Conservation (phyloP, 2,329 filamentous ascomycete genomes). For the Sphaceloma murrayae region DNA sequence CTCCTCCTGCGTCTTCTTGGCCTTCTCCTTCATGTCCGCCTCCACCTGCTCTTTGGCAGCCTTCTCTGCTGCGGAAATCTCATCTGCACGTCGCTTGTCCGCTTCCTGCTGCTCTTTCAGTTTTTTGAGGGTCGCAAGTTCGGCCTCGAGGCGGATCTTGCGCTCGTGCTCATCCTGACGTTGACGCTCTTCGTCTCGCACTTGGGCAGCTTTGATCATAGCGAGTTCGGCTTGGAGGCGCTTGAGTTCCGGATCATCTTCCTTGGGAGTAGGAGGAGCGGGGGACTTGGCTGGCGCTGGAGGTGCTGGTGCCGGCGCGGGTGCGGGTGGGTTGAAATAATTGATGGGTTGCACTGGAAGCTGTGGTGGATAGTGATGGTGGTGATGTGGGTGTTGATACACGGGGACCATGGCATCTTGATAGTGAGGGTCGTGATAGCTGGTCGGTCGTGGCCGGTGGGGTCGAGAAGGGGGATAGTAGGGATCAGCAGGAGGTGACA, state of each 20-base stretch:
- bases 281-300: constrained; percentile 7
- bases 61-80: constrained; percentile 25
- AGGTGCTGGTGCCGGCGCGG: background rate
- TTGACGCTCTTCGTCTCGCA: background rate
- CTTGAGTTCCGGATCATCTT: constrained; percentile 13
- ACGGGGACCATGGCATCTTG: background rate
- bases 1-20: constrained; percentile 38
- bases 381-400: background rate
- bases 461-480: constrained; percentile 7
- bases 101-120: constrained; percentile 2
- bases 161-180: constrained; percentile 8
- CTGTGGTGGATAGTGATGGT: constrained; percentile 4
- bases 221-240: constrained; percentile 1
- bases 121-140: constrained; percentile 7
- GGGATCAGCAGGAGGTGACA: constrained; percentile 9
- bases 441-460: constrained; percentile 5
- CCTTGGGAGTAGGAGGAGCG: constrained; percentile 2
- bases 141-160: constrained; percentile 15
- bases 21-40: constrained; percentile 42
- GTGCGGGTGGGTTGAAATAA: constrained; percentile 8
- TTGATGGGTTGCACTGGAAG: constrained; percentile 1
- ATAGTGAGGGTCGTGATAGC: constrained; percentile 11
- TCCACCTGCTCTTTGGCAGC: constrained; percentile 28
- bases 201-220: constrained; percentile 6
- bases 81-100: constrained; percentile 18